Base-by-base conservation (phyloP, 2,329 filamentous ascomycete genomes). In the Paecilomyces dactylethromorphus region DNA sequence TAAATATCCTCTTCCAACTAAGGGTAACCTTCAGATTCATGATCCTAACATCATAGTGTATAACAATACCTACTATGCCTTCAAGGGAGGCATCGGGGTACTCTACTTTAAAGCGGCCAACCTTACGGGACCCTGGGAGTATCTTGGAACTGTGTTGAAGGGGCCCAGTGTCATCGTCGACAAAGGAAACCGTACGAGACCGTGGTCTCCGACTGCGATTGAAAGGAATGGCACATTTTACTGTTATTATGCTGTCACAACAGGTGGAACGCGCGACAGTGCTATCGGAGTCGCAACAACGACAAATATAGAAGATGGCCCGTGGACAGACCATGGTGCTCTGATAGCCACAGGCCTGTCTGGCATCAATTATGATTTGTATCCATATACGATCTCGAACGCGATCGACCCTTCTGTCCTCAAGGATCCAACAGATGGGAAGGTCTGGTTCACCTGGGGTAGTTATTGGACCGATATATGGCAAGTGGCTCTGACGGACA, bases 391-490 rank as follows among this genome's bases (percentile, higher is more conserved):
- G 54, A 60, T 70, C 3, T 84, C 84, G 66, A 87, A 87, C 63
- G 80, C 82, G 51, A 86, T 91, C 66, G 88, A 87, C 64, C 74
- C 80, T 1, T 82, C 81, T 59, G 70, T 86, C 3, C 66, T 85
- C 57, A 63, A 76, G 12, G 74, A 74, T 45, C 58, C 55, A 11
- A 54, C 58, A 1, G 65, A 69, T 24, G 65, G 65, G 2, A 63
- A 65, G 4, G 81, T 79, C 62, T 79, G 79, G 59, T 71, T 87
- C 65, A 83, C 78, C 56, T 90, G 88, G 61, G 88, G 87, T 51
- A 87, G 84, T 51, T 90, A 88, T 78, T 91, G 87, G 86, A 74
- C 75, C 5, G 82, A 86, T 63, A 80, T 90, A 62, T 88, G 84
- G 77, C 82, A 86, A 67, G 81, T 85, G 1, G 71, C 76, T 35